Evolutionary conservation across 2,329 filamentous ascomycete genomes (phyloP).

Genomic region (Colletotrichum horii): DNA sequence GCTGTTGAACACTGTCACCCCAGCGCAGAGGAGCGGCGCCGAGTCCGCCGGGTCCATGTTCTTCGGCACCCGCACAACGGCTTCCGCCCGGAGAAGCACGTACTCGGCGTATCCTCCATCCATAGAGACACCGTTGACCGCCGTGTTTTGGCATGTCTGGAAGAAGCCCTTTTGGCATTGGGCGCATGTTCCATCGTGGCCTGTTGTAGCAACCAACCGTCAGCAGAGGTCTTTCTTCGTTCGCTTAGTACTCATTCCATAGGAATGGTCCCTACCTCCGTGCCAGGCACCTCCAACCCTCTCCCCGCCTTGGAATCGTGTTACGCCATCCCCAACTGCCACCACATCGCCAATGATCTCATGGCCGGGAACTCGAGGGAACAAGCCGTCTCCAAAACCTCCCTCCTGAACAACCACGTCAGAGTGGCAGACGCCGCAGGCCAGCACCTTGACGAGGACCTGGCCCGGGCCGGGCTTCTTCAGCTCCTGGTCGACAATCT

Average conservation of each 20-base stretch:
- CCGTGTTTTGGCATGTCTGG: conserved; percentile 70
- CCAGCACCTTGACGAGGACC: conserved; percentile 73
- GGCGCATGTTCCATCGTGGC: conserved; percentile 66
- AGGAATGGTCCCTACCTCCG: conserved; percentile 48
- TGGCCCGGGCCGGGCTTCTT: conserved; percentile 60
- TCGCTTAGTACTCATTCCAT: background rate
- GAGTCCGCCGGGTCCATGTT: conserved; percentile 56
- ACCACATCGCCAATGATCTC: conserved; percentile 74
- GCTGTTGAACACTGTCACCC: conserved; percentile 67
- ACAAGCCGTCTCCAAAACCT: conserved; percentile 54
- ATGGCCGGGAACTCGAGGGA: conserved; percentile 71
- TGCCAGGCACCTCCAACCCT: conserved; percentile 74
- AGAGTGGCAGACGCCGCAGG: conserved; percentile 74
- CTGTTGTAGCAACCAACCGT: conserved; percentile 33
- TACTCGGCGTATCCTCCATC: conserved; percentile 76
- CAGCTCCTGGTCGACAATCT: conserved; percentile 64
- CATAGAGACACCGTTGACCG: conserved; percentile 68
- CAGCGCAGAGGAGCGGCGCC: conserved; percentile 68
- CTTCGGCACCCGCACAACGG: conserved; percentile 60
- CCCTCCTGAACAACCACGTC: conserved; percentile 57
- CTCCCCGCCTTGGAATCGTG: conserved; percentile 61
- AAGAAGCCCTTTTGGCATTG: conserved; percentile 67
- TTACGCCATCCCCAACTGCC: conserved; percentile 61
- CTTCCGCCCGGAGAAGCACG: conserved; percentile 63
- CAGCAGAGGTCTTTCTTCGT: background rate